Percentiles rank a stretch among this genome's conserved stretches.
These are phyloP conservation scores for Ustilago crameri DNA, from an alignment of 1,284 basidiomycete species.

Conservation along the genomic window DNA sequence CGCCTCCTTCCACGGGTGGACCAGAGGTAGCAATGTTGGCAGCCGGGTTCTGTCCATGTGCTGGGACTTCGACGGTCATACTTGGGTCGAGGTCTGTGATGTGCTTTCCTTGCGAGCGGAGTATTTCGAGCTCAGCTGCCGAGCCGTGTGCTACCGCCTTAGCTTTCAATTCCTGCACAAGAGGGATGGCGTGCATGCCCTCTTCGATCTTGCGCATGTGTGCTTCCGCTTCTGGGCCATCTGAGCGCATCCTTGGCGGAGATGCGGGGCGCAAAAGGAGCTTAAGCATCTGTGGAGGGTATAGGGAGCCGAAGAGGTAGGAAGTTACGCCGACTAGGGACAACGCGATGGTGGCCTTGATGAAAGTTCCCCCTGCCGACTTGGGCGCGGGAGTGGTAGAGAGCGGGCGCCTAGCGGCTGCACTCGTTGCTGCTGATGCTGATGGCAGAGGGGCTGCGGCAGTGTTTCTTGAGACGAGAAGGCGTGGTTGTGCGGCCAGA, in stretches of 20 bases:
- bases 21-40: conserved; percentile 28
- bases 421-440: not conserved
- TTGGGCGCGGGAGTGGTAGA: conserved; percentile 30
- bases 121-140: conserved; percentile 30
- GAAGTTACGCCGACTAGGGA: conserved; percentile 57
- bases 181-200: conserved; percentile 76
- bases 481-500: not conserved
- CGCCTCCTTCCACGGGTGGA: conserved; percentile 34
- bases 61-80: conserved; percentile 33
- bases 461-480: not conserved
- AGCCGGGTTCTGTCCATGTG: conserved; percentile 21
- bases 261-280: conserved; percentile 79
- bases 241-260: conserved; percentile 76
- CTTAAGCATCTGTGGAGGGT: conserved; percentile 74
- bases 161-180: conserved; percentile 62
- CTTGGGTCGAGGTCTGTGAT: conserved; percentile 31
- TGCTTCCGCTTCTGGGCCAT: conserved; percentile 75
- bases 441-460: not conserved
- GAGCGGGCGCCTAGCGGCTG: conserved; percentile 17
- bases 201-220: conserved; percentile 77
- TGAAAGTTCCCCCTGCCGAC: conserved; percentile 18
- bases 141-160: conserved; percentile 36
- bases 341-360: conserved; percentile 45
- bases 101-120: conserved; percentile 30
- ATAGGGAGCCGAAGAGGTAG: conserved; percentile 75